Evolutionary conservation across 352 stramenopile genomes (phyloP), one percentile per base, ranked within the genome.

Genomic region (Phytophthora colocasiae): DNA sequence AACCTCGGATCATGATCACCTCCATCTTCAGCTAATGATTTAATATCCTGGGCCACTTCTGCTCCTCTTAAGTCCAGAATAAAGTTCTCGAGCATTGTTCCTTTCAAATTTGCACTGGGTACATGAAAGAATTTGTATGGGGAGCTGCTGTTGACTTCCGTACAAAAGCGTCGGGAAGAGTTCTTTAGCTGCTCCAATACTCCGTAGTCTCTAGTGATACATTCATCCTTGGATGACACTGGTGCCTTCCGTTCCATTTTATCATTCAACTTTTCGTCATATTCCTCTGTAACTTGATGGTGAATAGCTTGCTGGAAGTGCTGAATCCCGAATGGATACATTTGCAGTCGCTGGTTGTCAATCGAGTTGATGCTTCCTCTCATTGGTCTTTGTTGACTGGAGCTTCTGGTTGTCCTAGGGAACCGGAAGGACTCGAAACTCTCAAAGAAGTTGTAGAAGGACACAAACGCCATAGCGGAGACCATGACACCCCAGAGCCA

Each of bases 1-100:
- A 78, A 64, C 4, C 70, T 65, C 22, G 70, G 70, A 24, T 78
- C 70, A 14, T 78, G 70, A 0, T 40, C 41, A 3, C 57, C 40
- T 2, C 70, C 71, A 24, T 75, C 57, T 24, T 67, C 44, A 8
- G 56, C 68, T 32, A 66, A 38, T 7, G 19, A 49, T 2, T 47
- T 14, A 26, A 75, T 78, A 49, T 71, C 46, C 7, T 68, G 49
- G 3, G 66, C 52, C 3, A 78, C 36, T 40, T 69, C 8, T 1
- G 70, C 49, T 0, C 44, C 47, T 34, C 61, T 52, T 6, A 73
- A 14, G 45, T 75, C 70, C 48, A 78, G 36, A 10, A n/a, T 17
- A 17, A 75, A 70, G 24, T 75, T 58, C 29, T 63, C n/a, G 8
- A 78, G 58, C 29, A 46, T 34, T 4, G 66, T 72, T 12, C 65